Base-by-base conservation (phyloP, 768 basidiomycete species). In the Pleurotus citrinopileatus region DNA sequence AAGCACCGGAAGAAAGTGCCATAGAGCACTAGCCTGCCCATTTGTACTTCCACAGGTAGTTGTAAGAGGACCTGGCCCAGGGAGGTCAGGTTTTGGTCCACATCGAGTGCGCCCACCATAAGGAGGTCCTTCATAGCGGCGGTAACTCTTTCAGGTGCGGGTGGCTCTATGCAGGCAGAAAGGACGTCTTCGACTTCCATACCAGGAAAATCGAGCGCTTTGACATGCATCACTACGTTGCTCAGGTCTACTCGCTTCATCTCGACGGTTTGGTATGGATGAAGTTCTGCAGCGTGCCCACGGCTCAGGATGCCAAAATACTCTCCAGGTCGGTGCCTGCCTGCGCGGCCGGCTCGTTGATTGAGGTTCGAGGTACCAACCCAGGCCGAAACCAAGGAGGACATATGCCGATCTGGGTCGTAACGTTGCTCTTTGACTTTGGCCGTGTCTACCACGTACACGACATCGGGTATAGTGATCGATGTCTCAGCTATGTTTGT, bases 401-500 rank as follows among this genome's bases (percentile, higher is more conserved):
- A 92, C 73, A 96, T 89, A 60, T 90, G 91, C 22, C 90, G 79
- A 46, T 88, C 82, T 1, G 95, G 92, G 61, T 98, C 93, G 62
- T 93, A 98, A 13, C 84, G 80, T 62, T 89, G 82, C 68, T 95
- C 91, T 70, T 97, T 97, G 63, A 94, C 79, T 61, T 87, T 86
- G 15, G 82, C 95, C 0, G 89, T 81, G 63, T 98, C 96, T 40
- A 98, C 84, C 26, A 98, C 95, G 61, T 91, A 94, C 8, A 96
- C 91, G 22, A 97, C 91, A 59, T 96, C 91, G 1, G 94, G 94
- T 60, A 98, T 96, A 3, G 95, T 98, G 60, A 97, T 79, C 3
- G 92, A 94, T 2, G 94, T 95, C 70, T 98, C 95, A 10, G 94
- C 94, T 42, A 97, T 94, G 66, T 97, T 97, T 34, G 95, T 98